Evolutionary conservation across 2,329 filamentous ascomycete genomes (phyloP).

Genomic region (Aspergillus caelatus): DNA sequence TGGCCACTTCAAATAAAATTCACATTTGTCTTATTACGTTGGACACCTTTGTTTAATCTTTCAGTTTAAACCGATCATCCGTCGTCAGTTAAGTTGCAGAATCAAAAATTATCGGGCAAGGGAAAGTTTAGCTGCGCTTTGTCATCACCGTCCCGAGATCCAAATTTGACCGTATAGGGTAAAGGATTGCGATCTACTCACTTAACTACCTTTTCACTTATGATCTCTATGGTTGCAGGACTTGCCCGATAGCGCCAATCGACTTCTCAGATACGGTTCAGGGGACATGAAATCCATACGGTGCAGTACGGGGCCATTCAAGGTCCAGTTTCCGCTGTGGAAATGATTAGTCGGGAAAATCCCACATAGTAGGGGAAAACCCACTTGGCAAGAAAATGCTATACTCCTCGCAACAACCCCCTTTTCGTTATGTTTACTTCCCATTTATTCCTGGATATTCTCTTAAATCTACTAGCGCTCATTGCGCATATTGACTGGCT

Average conservation of each 20-base stretch:
- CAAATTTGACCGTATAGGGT: no score
- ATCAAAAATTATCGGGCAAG: no score
- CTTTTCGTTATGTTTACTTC: neutral
- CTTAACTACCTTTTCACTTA: neutral
- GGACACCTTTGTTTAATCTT: no score
- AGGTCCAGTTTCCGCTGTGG: neutral
- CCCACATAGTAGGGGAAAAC: neutral
- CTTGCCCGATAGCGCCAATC: no score
- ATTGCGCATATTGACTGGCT: no score
- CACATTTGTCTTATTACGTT: no score
- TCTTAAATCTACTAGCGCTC: fast-evolving
- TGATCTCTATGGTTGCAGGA: neutral
- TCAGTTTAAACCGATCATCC: no score
- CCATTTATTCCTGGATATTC: neutral
- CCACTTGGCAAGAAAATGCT: neutral
- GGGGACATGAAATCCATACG: neutral
- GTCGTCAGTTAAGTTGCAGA: no score
- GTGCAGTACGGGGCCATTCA: neutral
- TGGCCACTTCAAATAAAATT: no score
- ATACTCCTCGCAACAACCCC: neutral
- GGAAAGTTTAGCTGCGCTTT: no score
- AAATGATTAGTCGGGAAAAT: neutral
- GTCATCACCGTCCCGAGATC: no score
- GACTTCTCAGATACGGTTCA: neutral
- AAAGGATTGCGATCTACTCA: neutral